Base-by-base conservation (phyloP, 2,329 filamentous ascomycete genomes). In the Tolypocladium tropicale region DNA sequence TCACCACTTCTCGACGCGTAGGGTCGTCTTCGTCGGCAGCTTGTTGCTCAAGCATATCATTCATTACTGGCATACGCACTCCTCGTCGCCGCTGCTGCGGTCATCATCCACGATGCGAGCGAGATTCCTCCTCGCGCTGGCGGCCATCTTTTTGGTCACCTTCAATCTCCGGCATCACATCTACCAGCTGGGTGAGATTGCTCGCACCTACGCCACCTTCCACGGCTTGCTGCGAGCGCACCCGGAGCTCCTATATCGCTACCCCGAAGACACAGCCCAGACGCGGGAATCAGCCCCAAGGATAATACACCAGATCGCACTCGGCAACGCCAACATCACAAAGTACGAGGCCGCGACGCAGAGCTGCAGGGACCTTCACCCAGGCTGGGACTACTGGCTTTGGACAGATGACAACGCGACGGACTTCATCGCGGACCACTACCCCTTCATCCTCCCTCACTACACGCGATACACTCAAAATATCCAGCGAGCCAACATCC, bases 271-370 rank as follows among this genome's bases (percentile, higher is more conserved):
- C 3, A 25, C 18, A 11, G 21, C 33, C 6, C 33, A 52, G 5
- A 10, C n/a, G 32, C 18, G 7, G 11, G 34, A 1, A 41, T 39
- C 34, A 6, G 32, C 52, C 23, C 57, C 57, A 39, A 61, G 59
- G 53, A 62, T 62, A 30, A 59, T 63, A 34, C 59, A 63, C 53
- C 60, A 79, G 62, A 54, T 75, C 10, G 66, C 69, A 10, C 62
- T 66, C 12, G 66, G 72, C 0, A 75, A 76, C 57, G 77, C 75
- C 2, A 66, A 67, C 34, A 77, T 79, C 60, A 60, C 70, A 5
- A 62, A 70, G 5, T 60, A 64, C 46, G 56, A 60, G 30, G 53
- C 46, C 21, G 60, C 62, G 48, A 61, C 63, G 28, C 28, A 60
- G 4, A 58, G 57, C 58, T 64, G 63, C 56, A 56, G 52, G 23